Base-by-base conservation (phyloP, 2,329 filamentous ascomycete species). In the Bipolaris victoriae region DNA sequence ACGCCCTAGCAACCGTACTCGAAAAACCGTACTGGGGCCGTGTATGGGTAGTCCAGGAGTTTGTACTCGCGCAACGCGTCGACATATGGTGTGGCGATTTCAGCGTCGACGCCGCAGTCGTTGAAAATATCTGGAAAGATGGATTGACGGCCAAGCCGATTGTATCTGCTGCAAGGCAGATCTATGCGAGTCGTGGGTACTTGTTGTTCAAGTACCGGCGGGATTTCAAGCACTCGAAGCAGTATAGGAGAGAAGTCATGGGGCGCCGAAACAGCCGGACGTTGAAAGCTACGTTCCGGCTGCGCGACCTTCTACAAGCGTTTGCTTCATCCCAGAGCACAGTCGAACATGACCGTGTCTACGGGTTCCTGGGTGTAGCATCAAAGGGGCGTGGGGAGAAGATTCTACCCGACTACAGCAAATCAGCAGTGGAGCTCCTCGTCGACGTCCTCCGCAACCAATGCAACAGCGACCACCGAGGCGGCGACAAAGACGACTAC, bases 371-470 rank as follows among this genome's bases (percentile, higher is more conserved):
- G 0, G 62, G 60, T 0, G 57, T 64, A 7, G 62, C 62, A 13
- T 55, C 56, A 10, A 51, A 40, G 33, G 51, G 51, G 5, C 52
- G 46, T 15, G 47, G 52, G 29, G 47, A 59, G 7, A 39, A 22
- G 33, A 64, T 64, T n/a, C 41, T 45, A 7, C 61, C 61, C 3
- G 59, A 64, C 24, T 64, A 64, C 26, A 53, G 48, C 20, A 62
- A 58, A 22, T 7, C 49, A n/a, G 50, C 49, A 0, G 56, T 55
- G 1, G 61, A 62, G n/a, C 52, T 64, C 1, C 57, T 64, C 11
- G 59, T 62, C 3, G 61, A 60, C 16, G 61, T 64, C 3, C 56
- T 64, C 43, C 54, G 49, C 4, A 62, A 64, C 22, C 59, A 64
- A 35, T 62, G 52, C 3, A 29, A 52, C 7, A 43, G 49, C 15